Evolutionary conservation across 768 basidiomycete genomes (phyloP), one percentile per base, ranked within the genome.

Genomic region (Boletellus sp.): DNA sequence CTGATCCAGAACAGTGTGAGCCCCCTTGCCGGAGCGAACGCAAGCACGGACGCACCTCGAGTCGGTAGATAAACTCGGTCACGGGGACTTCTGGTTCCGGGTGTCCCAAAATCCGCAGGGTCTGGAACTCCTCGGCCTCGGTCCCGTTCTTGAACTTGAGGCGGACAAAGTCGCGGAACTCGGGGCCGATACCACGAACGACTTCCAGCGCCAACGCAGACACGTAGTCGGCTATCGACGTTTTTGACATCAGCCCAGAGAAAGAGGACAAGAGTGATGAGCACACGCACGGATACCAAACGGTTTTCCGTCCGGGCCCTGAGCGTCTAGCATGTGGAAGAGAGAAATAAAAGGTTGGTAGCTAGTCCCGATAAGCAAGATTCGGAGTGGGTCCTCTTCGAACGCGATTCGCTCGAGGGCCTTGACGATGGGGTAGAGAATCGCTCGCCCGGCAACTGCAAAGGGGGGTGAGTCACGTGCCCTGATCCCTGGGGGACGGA

Each of bases 271-370:
- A 31, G 32, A n/a, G n/a, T n/a, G n/a, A n/a, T n/a, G n/a, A 34
- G 1, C 1, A n/a, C 6, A 79, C 85, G 60, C 55, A 89, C 86
- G 84, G 53, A 89, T 79, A 23, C 77, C 85, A 50, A 68, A 65
- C 52, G 83, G 62, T 52, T 81, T 75, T 4, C 84, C 82, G 50
- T 79, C 69, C 17, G 72, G 67, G 37, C 74, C 67, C 49, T 72
- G 59, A 47, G 84, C 72, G 32, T 81, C 83, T 34, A 87, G 78
- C 70, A 87, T 81, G 59, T 81, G 79, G 78, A 94, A 86, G 62
- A 93, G 76, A 9, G 88, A 90, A 60, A 91, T 81, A 77, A 93
- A 89, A 6, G 90, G 84, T 67, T 92, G 90, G 72, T 92, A 93
- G 49, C 87, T 87, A 9, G 84, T 83, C 70, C 86, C 81, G 55